A percentile compares a stretch with the other conserved stretches of the same genome.
Evolutionary conservation across 2,329 filamentous ascomycete genomes (phyloP).

Genomic region (Neonectria magnoliae): DNA sequence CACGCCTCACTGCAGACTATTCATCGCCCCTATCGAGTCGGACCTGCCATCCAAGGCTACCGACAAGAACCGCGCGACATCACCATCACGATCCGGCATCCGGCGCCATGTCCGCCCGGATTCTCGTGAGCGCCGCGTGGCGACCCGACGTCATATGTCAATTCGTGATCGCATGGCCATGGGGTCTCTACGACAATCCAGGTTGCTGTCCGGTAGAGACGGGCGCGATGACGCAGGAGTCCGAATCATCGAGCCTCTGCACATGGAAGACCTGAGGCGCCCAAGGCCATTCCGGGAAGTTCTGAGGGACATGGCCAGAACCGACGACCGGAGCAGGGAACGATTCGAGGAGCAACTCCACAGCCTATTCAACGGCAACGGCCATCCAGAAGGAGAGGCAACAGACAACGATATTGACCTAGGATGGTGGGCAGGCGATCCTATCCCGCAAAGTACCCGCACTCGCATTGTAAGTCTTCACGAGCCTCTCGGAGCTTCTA

Average conservation of each 20-base stretch:
- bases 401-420: slow-evolving; percentile 20
- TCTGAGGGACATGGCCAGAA: slow-evolving; percentile 40
- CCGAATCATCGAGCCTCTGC: background rate
- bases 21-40: slow-evolving; percentile 58
- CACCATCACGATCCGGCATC: slow-evolving; percentile 53
- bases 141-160: slow-evolving; percentile 42
- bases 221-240: slow-evolving; percentile 6
- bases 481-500: background rate
- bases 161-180: slow-evolving; percentile 37
- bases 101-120: slow-evolving; percentile 49
- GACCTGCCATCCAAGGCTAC: slow-evolving; percentile 51
- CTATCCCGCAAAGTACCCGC: slow-evolving; percentile 30
- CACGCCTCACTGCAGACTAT: slow-evolving; percentile 50
- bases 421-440: slow-evolving; percentile 41
- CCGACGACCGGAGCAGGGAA: slow-evolving; percentile 39
- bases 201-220: slow-evolving; percentile 18
- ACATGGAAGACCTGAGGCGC: slow-evolving; percentile 10
- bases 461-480: slow-evolving; percentile 36
- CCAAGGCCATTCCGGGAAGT: slow-evolving; percentile 39
- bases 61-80: slow-evolving; percentile 43
- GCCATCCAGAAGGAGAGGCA: slow-evolving; percentile 24
- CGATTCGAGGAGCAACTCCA: slow-evolving; percentile 43
- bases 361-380: slow-evolving; percentile 35
- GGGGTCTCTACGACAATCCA: slow-evolving; percentile 20
- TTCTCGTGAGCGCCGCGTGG: slow-evolving; percentile 46